Evolutionary conservation across 305 asterid genomes (phyloP).

Genomic region (Fraxinus ornus): DNA sequence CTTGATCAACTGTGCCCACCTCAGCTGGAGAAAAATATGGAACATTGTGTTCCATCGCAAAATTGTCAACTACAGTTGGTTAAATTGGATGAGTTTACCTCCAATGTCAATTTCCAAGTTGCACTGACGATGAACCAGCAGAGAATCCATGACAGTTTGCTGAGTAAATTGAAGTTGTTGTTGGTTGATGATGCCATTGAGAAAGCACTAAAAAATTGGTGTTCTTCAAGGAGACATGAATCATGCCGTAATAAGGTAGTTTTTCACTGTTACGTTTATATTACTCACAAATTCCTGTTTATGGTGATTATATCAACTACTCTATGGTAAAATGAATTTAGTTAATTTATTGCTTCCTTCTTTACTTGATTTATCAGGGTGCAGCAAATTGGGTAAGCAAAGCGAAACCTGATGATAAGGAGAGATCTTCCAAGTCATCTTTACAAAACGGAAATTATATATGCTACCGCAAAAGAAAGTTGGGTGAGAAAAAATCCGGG

Average conservation of each 20-base stretch:
- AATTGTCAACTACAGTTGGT: slow-evolving; percentile 30
- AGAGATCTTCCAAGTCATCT: slow-evolving; percentile 40
- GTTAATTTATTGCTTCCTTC: slow-evolving; percentile 7
- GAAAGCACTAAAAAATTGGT: slow-evolving; percentile 31
- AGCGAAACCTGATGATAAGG: slow-evolving; percentile 37
- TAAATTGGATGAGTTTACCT: slow-evolving; percentile 35
- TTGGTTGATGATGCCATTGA: slow-evolving; percentile 50
- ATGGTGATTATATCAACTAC: slow-evolving; percentile 12
- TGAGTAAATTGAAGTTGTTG: slow-evolving; percentile 46
- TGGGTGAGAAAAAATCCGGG: slow-evolving; percentile 37
- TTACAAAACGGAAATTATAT: slow-evolving; percentile 46
- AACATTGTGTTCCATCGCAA: slow-evolving; percentile 42
- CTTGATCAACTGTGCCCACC: slow-evolving; percentile 61
- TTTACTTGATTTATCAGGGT: slow-evolving; percentile 42
- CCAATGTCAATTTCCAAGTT: slow-evolving; percentile 47
- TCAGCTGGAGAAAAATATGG: slow-evolving; percentile 37
- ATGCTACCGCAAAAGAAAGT: slow-evolving; percentile 61
- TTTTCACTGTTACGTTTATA: neutral
- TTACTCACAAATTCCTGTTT: slow-evolving; percentile 12
- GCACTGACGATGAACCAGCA: slow-evolving; percentile 62
- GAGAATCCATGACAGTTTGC: slow-evolving; percentile 60
- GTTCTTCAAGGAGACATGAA: slow-evolving; percentile 37
- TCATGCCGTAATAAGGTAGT: slow-evolving; percentile 48
- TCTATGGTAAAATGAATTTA: slow-evolving; percentile 6
- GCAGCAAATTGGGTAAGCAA: slow-evolving; percentile 26